Conservation (phyloP, 768 basidiomycete genomes). For the Kwoniella newhampshirensis region DNA sequence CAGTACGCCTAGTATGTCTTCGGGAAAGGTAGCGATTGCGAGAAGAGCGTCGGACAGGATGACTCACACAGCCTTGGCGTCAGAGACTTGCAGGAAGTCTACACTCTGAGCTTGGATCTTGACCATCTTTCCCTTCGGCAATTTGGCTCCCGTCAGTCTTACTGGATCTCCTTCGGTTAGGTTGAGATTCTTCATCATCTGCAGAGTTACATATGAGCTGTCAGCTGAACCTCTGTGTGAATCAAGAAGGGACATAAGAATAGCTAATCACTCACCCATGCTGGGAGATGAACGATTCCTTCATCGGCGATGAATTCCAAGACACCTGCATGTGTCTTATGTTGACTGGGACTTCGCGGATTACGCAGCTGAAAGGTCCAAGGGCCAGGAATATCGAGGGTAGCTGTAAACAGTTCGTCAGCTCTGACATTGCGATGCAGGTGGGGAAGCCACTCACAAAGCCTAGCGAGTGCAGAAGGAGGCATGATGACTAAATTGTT, state of each 20-base stretch:
- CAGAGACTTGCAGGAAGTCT: slow-evolving; percentile 94
- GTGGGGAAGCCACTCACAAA: slow-evolving; percentile 57
- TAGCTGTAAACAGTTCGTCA: slow-evolving; percentile 54
- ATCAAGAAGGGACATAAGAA: not conserved
- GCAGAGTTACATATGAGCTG: not conserved
- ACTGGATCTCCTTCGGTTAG: slow-evolving; percentile 94
- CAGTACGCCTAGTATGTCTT: not conserved
- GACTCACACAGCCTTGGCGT: slow-evolving; percentile 94
- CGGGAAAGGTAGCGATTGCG: not conserved
- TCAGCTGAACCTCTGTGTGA: slow-evolving; percentile 19
- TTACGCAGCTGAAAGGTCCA: slow-evolving; percentile 98
- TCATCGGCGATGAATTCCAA: slow-evolving; percentile 98
- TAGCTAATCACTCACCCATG: slow-evolving; percentile 63
- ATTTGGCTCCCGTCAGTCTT: slow-evolving; percentile 79
- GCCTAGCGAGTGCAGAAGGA: slow-evolving; percentile 82
- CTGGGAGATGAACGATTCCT: slow-evolving; percentile 89
- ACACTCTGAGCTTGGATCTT: slow-evolving; percentile 95
- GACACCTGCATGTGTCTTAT: slow-evolving; percentile 91
- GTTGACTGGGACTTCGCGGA: slow-evolving; percentile 72
- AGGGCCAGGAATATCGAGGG: slow-evolving; percentile 81
- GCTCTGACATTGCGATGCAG: not conserved
- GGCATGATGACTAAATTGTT: slow-evolving; percentile 83
- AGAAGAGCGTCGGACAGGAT: too few relatives aligned
- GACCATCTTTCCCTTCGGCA: slow-evolving; percentile 90
- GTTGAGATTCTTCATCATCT: slow-evolving; percentile 95